Evolutionary conservation across 768 basidiomycete genomes (phyloP).

Genomic region (Omphalotus guepiniiformis): DNA sequence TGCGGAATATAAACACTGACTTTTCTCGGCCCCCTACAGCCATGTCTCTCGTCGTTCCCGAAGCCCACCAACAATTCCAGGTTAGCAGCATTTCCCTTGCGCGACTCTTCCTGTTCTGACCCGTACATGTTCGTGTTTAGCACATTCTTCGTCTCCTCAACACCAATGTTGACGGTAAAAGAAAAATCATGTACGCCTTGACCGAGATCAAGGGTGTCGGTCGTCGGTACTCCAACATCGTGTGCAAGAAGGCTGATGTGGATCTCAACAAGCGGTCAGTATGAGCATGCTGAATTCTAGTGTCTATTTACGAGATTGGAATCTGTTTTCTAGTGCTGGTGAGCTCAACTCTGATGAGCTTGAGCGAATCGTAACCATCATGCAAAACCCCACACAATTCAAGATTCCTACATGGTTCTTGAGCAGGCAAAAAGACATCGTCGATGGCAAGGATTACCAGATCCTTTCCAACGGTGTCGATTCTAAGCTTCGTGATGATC

Average conservation of each 20-base stretch:
- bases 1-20: too few relatives aligned
- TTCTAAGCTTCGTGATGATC: constrained; percentile 96
- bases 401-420: constrained; percentile 99
- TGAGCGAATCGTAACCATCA: constrained; percentile 97
- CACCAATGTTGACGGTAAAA: constrained; percentile 99
- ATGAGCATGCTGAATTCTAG: background rate
- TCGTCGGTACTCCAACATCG: constrained; percentile 96
- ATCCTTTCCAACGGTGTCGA: constrained; percentile 95
- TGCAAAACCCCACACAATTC: constrained; percentile 99
- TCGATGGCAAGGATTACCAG: constrained; percentile 96
- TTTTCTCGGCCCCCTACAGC: constrained; percentile 21
- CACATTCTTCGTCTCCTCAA: constrained; percentile 99
- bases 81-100: constrained; percentile 40
- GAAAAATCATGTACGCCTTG: constrained; percentile 99
- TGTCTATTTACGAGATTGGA: background rate
- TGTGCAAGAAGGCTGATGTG: constrained; percentile 99
- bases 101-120: background rate
- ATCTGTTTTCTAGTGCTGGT: constrained; percentile 65
- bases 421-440: constrained; percentile 98
- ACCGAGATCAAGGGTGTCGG: constrained; percentile 99
- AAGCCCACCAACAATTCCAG: constrained; percentile 94
- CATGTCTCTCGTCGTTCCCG: constrained; percentile 98
- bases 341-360: constrained; percentile 99
- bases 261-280: constrained; percentile 96
- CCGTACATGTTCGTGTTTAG: constrained; percentile 34